Percentiles rank a stretch among this genome's conserved stretches.
These are phyloP conservation scores for Blastomyces percursus DNA, from an alignment of 2,329 filamentous ascomycete species.

Conservation along the genomic window DNA sequence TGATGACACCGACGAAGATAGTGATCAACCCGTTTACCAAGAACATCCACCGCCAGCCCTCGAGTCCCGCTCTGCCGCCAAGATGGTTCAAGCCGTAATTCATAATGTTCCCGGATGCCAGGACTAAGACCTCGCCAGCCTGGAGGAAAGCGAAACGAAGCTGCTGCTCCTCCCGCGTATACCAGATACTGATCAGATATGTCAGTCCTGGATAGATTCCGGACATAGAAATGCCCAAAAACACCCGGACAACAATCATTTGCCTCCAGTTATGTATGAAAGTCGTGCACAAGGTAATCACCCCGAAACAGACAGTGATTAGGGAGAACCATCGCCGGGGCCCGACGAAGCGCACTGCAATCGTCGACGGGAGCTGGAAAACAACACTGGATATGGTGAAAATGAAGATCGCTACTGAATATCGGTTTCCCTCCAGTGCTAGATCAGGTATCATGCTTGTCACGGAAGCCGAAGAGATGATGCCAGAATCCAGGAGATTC, in stretches of 20 bases:
- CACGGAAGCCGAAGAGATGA: constrained; percentile 58
- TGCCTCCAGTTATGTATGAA: constrained; percentile 57
- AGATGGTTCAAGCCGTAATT: constrained; percentile 59
- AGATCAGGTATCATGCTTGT: constrained; percentile 57
- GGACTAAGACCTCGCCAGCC: constrained; percentile 52
- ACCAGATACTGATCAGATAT: constrained; percentile 46
- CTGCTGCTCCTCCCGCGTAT: constrained; percentile 54
- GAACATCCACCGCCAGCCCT: constrained; percentile 61
- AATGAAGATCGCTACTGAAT: constrained; percentile 61
- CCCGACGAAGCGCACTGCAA: constrained; percentile 54
- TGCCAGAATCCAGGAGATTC: constrained; percentile 58
- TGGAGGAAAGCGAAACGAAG: constrained; percentile 55
- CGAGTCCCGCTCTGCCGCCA: constrained; percentile 44
- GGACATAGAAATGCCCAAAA: constrained; percentile 53
- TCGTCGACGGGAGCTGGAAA: constrained; percentile 58
- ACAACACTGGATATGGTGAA: constrained; percentile 58
- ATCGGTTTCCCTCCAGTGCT: constrained; percentile 53
- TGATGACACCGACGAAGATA: constrained; percentile 46
- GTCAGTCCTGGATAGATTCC: constrained; percentile 37
- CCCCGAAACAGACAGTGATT: constrained; percentile 50
- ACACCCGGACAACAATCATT: constrained; percentile 56
- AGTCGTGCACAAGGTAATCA: constrained; percentile 57
- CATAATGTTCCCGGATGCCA: constrained; percentile 56
- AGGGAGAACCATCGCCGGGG: constrained; percentile 52
- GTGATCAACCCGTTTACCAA: constrained; percentile 54